These are phyloP conservation scores for Phaffomyces thermotolerans DNA, from an alignment of 805 yeast species.

Conservation along the genomic window DNA sequence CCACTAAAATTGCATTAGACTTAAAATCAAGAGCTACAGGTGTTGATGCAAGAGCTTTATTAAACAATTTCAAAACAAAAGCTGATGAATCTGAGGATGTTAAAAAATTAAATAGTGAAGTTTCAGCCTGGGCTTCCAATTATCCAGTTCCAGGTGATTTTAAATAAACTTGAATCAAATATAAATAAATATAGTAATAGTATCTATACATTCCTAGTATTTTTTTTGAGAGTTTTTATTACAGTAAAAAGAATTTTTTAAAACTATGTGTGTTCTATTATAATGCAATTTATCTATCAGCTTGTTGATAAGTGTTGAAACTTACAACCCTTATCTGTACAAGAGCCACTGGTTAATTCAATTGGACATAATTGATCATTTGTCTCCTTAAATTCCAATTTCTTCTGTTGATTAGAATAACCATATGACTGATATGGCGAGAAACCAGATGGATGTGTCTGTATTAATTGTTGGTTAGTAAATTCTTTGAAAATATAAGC, in stretches of 20 bases:
- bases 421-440: conserved; percentile 20
- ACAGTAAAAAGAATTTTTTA: too few relatives aligned
- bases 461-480: conserved; percentile 15
- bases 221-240: too few relatives aligned
- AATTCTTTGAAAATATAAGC: not conserved
- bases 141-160: conserved; percentile 86
- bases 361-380: conserved; percentile 18
- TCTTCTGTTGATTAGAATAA: not conserved
- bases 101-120: conserved; percentile 52
- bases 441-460: conserved; percentile 16
- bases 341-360: conserved; percentile 17
- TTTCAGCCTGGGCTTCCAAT: conserved; percentile 60
- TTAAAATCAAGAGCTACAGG: conserved; percentile 56
- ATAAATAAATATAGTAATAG: not conserved
- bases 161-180: not conserved
- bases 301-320: conserved; percentile 13
- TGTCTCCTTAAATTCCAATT: not conserved
- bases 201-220: too few relatives aligned
- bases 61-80: conserved; percentile 61
- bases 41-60: conserved; percentile 43
- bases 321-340: conserved; percentile 17
- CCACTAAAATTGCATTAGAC: conserved; percentile 62
- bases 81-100: conserved; percentile 60
- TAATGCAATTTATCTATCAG: too few relatives aligned
- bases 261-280: too few relatives aligned